Evolutionary conservation across 371 early-diverging fungal species (phyloP), one percentile per base, ranked within the genome.

Genomic region (Chytridium lagenaria): DNA sequence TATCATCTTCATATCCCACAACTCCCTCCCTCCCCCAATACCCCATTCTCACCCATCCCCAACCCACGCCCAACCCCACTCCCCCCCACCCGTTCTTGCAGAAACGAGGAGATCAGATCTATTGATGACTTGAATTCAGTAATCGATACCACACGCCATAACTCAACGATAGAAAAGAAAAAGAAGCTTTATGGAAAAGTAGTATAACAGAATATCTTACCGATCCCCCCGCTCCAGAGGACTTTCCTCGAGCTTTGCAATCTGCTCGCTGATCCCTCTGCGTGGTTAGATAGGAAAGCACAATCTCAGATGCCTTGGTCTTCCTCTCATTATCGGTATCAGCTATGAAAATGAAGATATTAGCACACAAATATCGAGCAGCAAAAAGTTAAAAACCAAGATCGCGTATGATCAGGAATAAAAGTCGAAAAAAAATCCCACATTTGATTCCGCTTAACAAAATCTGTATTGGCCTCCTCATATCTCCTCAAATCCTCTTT

Each of bases 361-460:
- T 5, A n/a, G n/a, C n/a, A n/a, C n/a, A n/a, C n/a, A n/a, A n/a
- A n/a, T n/a, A n/a, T n/a, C 44, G 44, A 44, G 12, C 44, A 44
- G 19, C 7, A 44, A 44, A 44, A 44, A 7, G 44, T 7, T 44
- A 7, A 44, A 19, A 44, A 44, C 19, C 44, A 44, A 12, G 19
- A 44, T 44, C 44, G 19, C n/a, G n/a, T 12, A 44, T 12, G 44
- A 19, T 44, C 7, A 44, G 7, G 44, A 44, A 44, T 44, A 12
- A 31, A 50, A 52, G 16, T 67, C 33, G n/a, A 28, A 5, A 23
- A 31, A 22, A 38, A 28, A 33, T 44, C 1, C n/a, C 78, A 91
- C 91, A 80, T 80, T 90, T 90, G 50, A 90, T 80, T 15, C 90
- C 91, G 10, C 79, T 81, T 44, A 89, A 82, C 22, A 91, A 75